Evolutionary conservation across 2,329 filamentous ascomycete species (phyloP).

Genomic region (Remersonia thermophila): DNA sequence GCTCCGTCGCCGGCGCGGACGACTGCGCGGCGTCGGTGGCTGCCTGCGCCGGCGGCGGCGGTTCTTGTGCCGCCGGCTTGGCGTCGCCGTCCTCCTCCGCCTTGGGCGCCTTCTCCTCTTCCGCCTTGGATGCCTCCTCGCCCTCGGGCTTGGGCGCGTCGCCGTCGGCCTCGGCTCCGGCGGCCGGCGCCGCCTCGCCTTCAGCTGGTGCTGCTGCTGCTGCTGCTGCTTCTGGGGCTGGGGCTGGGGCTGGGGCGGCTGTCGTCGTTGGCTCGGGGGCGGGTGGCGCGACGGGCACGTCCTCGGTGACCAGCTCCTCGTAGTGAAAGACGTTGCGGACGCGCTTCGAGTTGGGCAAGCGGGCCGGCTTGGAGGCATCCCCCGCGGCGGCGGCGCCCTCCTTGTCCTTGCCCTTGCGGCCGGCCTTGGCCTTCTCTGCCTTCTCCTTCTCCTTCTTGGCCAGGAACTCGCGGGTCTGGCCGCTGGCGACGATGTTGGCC

Average conservation of each 20-base stretch:
- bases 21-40: no score
- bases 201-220: constrained; percentile 2
- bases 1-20: constrained; percentile 23
- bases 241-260: constrained; percentile 9
- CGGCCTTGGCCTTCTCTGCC: constrained; percentile 48
- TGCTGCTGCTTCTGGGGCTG: constrained; percentile 12
- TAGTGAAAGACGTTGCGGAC: constrained; percentile 60
- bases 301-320: constrained; percentile 52
- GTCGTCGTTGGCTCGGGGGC: constrained; percentile 13
- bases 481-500: constrained; percentile 71
- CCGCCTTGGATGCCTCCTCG: neutral
- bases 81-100: no score
- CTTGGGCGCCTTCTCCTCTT: neutral
- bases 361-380: constrained; percentile 38
- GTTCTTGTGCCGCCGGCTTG: constrained; percentile 3
- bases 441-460: constrained; percentile 76
- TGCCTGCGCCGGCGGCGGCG: neutral
- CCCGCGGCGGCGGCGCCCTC: constrained; percentile 40
- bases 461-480: constrained; percentile 70
- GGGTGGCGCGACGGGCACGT: constrained; percentile 28
- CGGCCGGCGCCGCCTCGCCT: neutral
- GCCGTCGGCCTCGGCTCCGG: constrained; percentile 1
- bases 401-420: constrained; percentile 49
- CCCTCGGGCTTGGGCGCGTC: constrained; percentile 12
- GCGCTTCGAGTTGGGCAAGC: constrained; percentile 61